A percentile compares a stretch with the other conserved stretches of the same genome.
Conservation (phyloP, 306 rosid genomes). For the Trichosanthes truncata region DNA sequence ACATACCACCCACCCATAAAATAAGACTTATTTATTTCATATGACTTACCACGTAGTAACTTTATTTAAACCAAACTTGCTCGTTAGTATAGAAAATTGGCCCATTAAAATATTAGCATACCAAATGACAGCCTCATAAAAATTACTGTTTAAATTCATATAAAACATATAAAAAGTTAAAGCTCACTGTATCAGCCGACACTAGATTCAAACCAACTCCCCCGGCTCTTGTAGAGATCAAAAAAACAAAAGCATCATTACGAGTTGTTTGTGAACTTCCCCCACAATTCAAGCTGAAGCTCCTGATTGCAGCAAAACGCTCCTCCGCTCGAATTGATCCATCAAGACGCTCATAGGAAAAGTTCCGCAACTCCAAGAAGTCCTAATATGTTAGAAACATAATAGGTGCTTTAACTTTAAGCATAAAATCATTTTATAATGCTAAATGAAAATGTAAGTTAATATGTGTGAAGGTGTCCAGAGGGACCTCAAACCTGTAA, state of each 20-base stretch:
- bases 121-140: neutral
- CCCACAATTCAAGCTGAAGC: conserved; percentile 61
- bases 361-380: conserved; percentile 63
- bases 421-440: neutral
- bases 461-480: neutral
- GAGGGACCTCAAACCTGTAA: conserved; percentile 48
- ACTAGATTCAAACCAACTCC: conserved; percentile 97
- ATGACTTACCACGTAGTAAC: neutral
- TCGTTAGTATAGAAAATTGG: neutral
- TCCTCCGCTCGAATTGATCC: conserved; percentile 98
- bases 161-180: conserved; percentile 26
- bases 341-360: conserved; percentile 94
- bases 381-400: conserved; percentile 39
- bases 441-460: neutral
- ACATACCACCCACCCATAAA: neutral
- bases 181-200: conserved; percentile 90
- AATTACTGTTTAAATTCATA: neutral
- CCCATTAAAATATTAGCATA: neutral
- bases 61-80: neutral
- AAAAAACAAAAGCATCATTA: conserved; percentile 69
- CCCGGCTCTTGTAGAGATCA: conserved; percentile 96
- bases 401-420: conserved; percentile 11
- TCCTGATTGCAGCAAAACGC: conserved; percentile 95
- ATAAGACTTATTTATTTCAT: neutral
- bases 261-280: conserved; percentile 36